Base-by-base conservation (phyloP, 352 stramenopile species). In the Phytophthora pistaciae region DNA sequence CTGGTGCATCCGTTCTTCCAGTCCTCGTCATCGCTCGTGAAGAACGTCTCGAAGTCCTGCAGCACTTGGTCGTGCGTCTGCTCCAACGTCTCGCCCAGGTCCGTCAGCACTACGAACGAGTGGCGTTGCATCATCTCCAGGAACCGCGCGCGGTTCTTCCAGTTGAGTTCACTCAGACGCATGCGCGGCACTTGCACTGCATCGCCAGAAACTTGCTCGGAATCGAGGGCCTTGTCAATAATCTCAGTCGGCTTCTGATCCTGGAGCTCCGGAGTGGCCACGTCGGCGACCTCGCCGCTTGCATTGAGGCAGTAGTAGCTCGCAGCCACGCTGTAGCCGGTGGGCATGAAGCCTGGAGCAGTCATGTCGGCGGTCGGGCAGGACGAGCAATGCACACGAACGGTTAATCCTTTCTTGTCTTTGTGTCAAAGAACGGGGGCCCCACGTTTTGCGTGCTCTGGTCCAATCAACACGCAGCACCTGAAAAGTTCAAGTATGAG, bases 41-140 rank as follows among this genome's bases (percentile, higher is more conserved):
- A 90, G 44, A 90, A 90, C 4, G 33, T 69, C 33, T 80, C 68
- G 50, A 90, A 84, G 49, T 77, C 69, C 29, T 72, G 53, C 23
- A 85, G 66, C 18, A 87, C 74, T 18, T 75, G 61, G 33, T 72
- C 64, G 54, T 87, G 80, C 29, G 59, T 75, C 31, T 57, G 58
- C 49, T 90, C 78, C 40, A 87, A 61, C 29, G 54, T 67, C 21
- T 83, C 66, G 6, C 82, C 82, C 16, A 90, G 49, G n/a, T 88
- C 73, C 13, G 82, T 85, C 14, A 90, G 78, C 36, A 90, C 82
- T 23, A 90, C 80, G 44, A 90, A 90, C 48, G 82, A 88, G 56
- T 90, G 82, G 29, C 75, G 78, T 56, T 88, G 40, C 80, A 90
- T 88, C 62, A 90, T 75, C 49, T 70, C 68, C 33, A 84, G 64